Conservation (phyloP, 116 monocot species). For the Cymodocea nodosa region DNA sequence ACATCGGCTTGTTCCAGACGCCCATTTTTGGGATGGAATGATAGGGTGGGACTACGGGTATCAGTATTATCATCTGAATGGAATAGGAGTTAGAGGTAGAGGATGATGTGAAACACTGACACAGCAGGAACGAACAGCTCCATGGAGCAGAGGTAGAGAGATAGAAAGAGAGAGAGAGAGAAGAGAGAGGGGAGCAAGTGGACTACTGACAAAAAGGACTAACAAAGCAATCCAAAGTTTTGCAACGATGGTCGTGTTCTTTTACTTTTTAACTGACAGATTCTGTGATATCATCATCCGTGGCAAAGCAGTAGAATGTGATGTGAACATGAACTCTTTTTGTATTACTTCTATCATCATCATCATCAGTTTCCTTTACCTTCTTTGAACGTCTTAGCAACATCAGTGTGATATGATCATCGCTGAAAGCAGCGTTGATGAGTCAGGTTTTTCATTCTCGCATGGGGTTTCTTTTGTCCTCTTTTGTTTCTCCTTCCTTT, state of each 20-base stretch:
- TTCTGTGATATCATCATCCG: constrained; percentile 2
- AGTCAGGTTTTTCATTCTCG: too few relatives aligned
- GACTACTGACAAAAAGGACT: constrained; percentile 1
- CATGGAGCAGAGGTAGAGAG: background rate
- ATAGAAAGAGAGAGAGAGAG: background rate
- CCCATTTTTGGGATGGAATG: constrained; percentile 94
- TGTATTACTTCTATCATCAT: too few relatives aligned
- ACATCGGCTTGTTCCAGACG: constrained; percentile 46
- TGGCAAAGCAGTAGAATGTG: background rate
- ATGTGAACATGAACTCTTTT: background rate
- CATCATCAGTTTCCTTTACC: too few relatives aligned
- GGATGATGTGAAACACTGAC: background rate
- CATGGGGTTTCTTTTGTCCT: too few relatives aligned
- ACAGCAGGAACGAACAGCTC: background rate
- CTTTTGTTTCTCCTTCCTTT: background rate
- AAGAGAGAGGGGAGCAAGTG: background rate
- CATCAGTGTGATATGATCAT: too few relatives aligned
- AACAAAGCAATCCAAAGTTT: constrained; percentile 9
- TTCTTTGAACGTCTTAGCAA: too few relatives aligned
- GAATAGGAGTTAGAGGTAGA: constrained; percentile 25
- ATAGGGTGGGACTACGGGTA: constrained; percentile 1
- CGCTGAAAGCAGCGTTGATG: too few relatives aligned
- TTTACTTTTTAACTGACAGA: constrained; percentile 6
- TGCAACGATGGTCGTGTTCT: background rate
- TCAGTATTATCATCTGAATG: constrained; percentile 12